Percentiles rank a stretch among this genome's conserved stretches.
phyloP scores from a whole-genome alignment of 2,329 filamentous ascomycete genomes.

The Xylariomycetidae sp. region DNA sequence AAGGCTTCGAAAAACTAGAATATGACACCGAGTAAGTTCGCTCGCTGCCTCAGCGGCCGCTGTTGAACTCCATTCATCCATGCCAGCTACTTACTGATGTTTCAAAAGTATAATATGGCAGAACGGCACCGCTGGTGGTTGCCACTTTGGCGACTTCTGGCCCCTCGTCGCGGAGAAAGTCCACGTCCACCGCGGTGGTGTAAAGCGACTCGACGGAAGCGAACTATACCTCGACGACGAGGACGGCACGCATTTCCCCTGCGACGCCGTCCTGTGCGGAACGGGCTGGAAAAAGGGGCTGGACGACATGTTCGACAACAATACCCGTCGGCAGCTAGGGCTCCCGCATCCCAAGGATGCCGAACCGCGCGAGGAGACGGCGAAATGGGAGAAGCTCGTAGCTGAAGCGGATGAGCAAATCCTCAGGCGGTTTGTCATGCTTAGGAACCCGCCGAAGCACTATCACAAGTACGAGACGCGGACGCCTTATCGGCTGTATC shows the following conservation, averaged over 20 bases:
- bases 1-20: conserved; percentile 20
- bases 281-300: conserved; percentile 20
- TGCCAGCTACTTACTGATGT: conserved; percentile 3
- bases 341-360: conserved; percentile 15
- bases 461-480: conserved; percentile 15
- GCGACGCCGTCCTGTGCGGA: conserved; percentile 20
- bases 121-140: conserved; percentile 20
- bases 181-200: conserved; percentile 12
- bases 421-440: conserved; percentile 17
- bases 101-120: conserved; percentile 21
- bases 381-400: conserved; percentile 19
- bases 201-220: conserved; percentile 12
- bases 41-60: too few relatives aligned
- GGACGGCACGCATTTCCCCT: conserved; percentile 13
- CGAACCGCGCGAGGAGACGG: conserved; percentile 11
- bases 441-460: conserved; percentile 19
- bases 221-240: conserved; percentile 14
- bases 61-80: conserved; percentile 2
- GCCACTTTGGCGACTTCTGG: conserved; percentile 23
- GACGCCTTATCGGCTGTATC: conserved; percentile 21
- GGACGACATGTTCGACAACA: conserved; percentile 17
- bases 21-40: conserved; percentile 19
- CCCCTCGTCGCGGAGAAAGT: conserved; percentile 19
- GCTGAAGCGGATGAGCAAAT: conserved; percentile 16
- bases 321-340: conserved; percentile 14